Evolutionary conservation across 768 basidiomycete genomes (phyloP).

Genomic region (Kwoniella sp.): DNA sequence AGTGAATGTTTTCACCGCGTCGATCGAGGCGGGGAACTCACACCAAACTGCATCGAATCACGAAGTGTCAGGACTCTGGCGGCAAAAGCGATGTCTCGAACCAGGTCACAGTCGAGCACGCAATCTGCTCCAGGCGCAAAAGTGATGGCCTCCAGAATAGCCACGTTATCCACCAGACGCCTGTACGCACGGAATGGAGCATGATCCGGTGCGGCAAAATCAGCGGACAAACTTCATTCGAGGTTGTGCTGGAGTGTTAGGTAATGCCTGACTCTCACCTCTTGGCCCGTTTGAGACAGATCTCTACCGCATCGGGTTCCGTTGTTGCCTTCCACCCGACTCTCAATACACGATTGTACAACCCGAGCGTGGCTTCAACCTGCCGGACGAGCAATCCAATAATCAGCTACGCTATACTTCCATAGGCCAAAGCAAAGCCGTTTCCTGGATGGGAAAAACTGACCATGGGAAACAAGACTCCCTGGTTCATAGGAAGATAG

Average conservation of each 20-base stretch:
- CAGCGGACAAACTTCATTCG: no score
- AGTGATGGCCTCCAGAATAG: not conserved
- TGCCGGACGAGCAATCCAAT: not conserved
- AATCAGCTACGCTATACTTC: no score
- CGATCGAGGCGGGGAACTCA: no score
- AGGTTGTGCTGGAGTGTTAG: no score
- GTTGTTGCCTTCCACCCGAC: not conserved
- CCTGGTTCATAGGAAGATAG: not conserved
- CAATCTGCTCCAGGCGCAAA: no score
- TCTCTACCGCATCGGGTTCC: not conserved
- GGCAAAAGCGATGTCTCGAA: not conserved
- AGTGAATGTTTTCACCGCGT: no score
- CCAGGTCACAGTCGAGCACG: not conserved
- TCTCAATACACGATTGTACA: not conserved
- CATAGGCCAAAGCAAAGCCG: no score
- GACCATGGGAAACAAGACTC: not conserved
- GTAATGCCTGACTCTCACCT: no score
- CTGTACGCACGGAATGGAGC: not conserved
- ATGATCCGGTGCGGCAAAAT: no score
- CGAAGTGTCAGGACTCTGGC: not conserved
- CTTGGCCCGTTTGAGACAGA: no score
- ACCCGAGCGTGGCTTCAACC: not conserved
- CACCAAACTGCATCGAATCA: not conserved
- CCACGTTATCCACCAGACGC: not conserved
- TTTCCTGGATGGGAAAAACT: no score